Conservation (phyloP, 2,329 filamentous ascomycete genomes). For the Fusarium haematococcum region DNA sequence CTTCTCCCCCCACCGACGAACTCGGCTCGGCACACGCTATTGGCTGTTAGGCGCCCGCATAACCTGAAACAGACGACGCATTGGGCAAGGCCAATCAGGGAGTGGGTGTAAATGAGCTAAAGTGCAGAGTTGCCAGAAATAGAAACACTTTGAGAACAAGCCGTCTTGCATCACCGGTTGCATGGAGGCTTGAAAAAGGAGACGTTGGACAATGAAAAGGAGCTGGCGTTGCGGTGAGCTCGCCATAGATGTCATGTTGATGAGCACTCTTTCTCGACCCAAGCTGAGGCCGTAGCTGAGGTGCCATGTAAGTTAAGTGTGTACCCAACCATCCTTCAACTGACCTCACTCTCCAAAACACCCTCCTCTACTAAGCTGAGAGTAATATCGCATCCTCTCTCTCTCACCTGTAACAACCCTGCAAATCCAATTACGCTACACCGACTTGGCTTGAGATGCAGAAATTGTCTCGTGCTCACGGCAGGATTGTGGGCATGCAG, state of each 20-base stretch:
- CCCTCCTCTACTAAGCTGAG: neutral
- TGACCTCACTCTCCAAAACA: neutral
- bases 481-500: constrained; percentile 19
- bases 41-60: constrained; percentile 48
- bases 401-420: constrained; percentile 38
- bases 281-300: neutral
- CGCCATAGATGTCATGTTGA: neutral
- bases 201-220: constrained; percentile 8
- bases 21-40: constrained; percentile 29
- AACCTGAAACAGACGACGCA: constrained; percentile 52
- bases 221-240: neutral
- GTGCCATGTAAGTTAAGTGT: neutral
- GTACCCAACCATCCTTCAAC: neutral
- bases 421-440: constrained; percentile 38
- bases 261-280: neutral
- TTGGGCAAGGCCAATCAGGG: constrained; percentile 41
- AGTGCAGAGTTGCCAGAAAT: constrained; percentile 38
- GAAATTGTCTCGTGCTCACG: constrained; percentile 34
- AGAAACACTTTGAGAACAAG: constrained; percentile 30
- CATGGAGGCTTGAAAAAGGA: constrained; percentile 12
- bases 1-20: constrained; percentile 22
- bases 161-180: constrained; percentile 3
- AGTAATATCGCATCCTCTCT: constrained; percentile 26
- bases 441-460: constrained; percentile 27
- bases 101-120: constrained; percentile 13